Base-by-base conservation (phyloP, 352 stramenopile genomes). In the Hyaloperonospora brassicae region DNA sequence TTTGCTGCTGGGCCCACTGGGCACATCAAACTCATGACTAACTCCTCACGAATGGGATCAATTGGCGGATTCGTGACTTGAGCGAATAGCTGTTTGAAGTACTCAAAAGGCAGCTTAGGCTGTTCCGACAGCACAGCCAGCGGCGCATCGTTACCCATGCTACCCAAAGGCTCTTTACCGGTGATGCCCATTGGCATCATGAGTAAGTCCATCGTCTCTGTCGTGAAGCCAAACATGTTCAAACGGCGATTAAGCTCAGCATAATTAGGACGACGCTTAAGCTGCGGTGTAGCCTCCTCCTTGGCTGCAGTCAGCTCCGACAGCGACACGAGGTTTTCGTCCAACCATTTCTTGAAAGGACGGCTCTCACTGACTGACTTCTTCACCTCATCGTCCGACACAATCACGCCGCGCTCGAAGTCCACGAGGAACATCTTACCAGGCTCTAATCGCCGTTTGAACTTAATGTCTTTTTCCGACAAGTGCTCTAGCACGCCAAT, bases 401-500 rank as follows among this genome's bases (percentile, higher is more conserved):
- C 82, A 64, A 98, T 97, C 55, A 85, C 76, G 38, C 94, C 83
- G 11, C 84, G 93, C 71, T 97, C 85, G 55, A 98, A 98, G 58
- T 98, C 94, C 35, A 98, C 91, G 43, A 98, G 72, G 56, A 98
- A 98, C 91, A 98, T 98, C 71, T 98, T 98, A 47, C 95, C 95
- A 2, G 95, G 94, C 62, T 98, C 94, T 46, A 98, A 73, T 52
- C 95, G 85, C 56, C 94, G 87, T 71, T 97, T 98, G 36, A 89
- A 79, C 61, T 92, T 93, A 42, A 98, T 89, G n/a, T 96, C 85
- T 25, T 76, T 67, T 62, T 98, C 89, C 9, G 81, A 70, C 46
- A 98, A 57, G 48, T 96, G 78, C 23, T 95, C 87, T 14, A 97
- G 73, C 9, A 98, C 91, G 60, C 95, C 95, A 23, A 97, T 98